Conservation (phyloP, 106 monocot species). For the Platanthera zijinensis region DNA sequence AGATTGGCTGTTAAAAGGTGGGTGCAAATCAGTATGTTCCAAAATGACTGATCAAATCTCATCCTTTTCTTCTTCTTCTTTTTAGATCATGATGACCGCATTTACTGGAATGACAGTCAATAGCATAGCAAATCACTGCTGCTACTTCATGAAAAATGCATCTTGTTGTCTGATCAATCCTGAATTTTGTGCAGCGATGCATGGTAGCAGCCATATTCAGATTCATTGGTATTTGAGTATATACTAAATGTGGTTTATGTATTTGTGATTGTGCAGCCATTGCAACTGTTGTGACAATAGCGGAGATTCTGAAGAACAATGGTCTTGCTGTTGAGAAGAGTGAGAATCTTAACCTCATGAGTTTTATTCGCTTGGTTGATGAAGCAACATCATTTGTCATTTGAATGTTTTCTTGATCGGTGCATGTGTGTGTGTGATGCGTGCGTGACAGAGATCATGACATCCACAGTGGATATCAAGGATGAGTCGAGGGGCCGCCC, state of each 20-base stretch:
- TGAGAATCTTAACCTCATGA: constrained; percentile 21
- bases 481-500: constrained; percentile 23
- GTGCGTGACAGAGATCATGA: constrained; percentile 17
- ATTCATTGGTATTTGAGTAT: neutral
- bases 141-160: no score
- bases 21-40: no score
- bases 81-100: no score
- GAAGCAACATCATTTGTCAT: neutral
- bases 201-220: neutral
- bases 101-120: no score
- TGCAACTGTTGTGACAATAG: constrained; percentile 76
- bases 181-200: no score
- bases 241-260: no score
- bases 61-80: no score
- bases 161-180: no score
- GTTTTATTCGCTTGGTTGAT: neutral
- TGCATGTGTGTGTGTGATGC: neutral
- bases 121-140: no score
- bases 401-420: neutral
- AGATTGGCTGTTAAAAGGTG: no score
- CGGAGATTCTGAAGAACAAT: constrained; percentile 89
- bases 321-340: constrained; percentile 88
- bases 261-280: constrained; percentile 45
- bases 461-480: constrained; percentile 26
- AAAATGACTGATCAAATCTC: no score